Conservation (phyloP, 352 stramenopile genomes). For the Pythium biforme region DNA sequence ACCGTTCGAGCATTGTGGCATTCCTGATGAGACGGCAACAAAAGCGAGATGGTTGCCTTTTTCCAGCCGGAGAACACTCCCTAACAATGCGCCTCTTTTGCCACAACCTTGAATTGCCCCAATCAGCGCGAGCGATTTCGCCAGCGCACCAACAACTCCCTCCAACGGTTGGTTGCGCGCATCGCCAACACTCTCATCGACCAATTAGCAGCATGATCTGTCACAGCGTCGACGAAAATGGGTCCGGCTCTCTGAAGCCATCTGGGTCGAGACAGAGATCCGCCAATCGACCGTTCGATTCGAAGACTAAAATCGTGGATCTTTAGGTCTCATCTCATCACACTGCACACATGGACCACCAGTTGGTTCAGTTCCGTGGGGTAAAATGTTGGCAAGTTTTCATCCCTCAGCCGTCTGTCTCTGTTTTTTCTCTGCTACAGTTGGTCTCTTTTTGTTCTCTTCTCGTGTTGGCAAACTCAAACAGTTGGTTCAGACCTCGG, state of each 20-base stretch:
- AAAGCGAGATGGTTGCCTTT: too few relatives aligned
- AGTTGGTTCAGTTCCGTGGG: too few relatives aligned
- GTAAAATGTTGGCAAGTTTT: not conserved
- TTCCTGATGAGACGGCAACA: too few relatives aligned
- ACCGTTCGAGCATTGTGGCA: too few relatives aligned
- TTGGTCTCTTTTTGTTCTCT: not conserved
- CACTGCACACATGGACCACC: too few relatives aligned
- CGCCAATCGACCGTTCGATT: not conserved
- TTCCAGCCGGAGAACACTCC: not conserved
- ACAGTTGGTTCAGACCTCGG: not conserved
- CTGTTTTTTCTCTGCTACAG: not conserved
- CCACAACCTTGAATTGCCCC: not conserved
- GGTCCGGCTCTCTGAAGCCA: constrained; percentile 8
- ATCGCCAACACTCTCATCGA: not conserved
- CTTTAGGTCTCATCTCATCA: too few relatives aligned
- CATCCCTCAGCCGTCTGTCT: not conserved
- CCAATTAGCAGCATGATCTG: constrained; percentile 2
- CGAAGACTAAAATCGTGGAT: not conserved
- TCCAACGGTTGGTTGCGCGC: not conserved
- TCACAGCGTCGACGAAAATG: not conserved
- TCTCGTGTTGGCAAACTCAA: not conserved
- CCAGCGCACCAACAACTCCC: not conserved
- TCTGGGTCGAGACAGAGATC: not conserved
- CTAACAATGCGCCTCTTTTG: not conserved
- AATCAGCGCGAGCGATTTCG: not conserved